Base-by-base conservation (phyloP, 75 land plant species). In the Gnetum montanum region DNA sequence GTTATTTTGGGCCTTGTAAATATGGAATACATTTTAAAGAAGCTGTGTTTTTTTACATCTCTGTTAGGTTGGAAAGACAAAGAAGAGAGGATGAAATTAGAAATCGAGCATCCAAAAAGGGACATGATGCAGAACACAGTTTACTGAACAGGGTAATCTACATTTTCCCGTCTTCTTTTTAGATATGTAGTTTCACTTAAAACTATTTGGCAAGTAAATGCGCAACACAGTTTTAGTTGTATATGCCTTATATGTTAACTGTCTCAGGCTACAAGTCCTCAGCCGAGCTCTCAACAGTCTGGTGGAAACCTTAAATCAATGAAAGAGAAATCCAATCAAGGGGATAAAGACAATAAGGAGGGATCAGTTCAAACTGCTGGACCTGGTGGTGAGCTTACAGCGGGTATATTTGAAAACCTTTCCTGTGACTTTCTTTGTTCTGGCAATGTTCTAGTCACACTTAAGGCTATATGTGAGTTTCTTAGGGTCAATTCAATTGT, bases 81-180 rank as follows among this genome's bases (percentile, higher is more conserved):
- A 74, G 91, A 1, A 73, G 88, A 26, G 99, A 95, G 46, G 99
- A 95, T 35, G 96, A 95, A 59, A 57, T 62, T 52, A 95, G 86
- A 45, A 73, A 60, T 45, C 71, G 80, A 58, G 71, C 80, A 0
- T 74, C 90, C 16, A 85, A 85, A 56, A 90, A 78, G 60, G 88
- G 65, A 13, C 70, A 72, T 8, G 96, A 95, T 15, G 80, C 96
- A 35, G 99, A 95, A 43, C 83, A 80, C 31, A 25, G 85, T n/a
- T 59, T 86, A 6, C 58, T 81, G 22, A 90, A 81, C 47, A 86
- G 84, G 70, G 99, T 90, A 24, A 4, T 67, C 49, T 1, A 46
- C 15, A 16, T 40, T 40, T 41, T 3, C 7, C 36, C 54, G 40
- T 18, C 26, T 4, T 20, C 34, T 44, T 22, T 30, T 37, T 33